A percentile compares a stretch with the other conserved stretches of the same genome.
Conservation (phyloP, 352 stramenopile species). For the Phytophthora capsici region DNA sequence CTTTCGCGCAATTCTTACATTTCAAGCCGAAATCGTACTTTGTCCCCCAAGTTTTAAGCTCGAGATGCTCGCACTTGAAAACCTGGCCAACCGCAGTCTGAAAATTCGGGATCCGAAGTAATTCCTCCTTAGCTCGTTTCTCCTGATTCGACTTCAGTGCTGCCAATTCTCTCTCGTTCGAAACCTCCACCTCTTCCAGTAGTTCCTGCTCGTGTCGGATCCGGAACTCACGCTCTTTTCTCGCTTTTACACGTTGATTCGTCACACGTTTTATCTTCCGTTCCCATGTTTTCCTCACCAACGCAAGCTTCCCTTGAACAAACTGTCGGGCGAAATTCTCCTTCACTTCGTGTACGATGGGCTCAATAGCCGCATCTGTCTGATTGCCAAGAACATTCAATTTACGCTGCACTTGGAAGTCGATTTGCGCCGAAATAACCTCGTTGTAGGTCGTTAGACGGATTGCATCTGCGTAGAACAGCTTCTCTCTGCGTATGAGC, state of each 20-base stretch:
- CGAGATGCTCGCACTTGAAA: conserved; percentile 60
- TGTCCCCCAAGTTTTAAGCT: conserved; percentile 71
- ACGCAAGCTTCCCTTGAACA: conserved; percentile 56
- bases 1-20: conserved; percentile 75
- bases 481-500: conserved; percentile 40
- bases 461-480: conserved; percentile 63
- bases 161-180: conserved; percentile 42
- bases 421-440: conserved; percentile 63
- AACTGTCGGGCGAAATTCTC: conserved; percentile 62
- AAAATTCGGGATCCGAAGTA: conserved; percentile 76
- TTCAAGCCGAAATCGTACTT: conserved; percentile 62
- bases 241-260: conserved; percentile 51
- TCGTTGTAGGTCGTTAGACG: conserved; percentile 76
- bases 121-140: conserved; percentile 32
- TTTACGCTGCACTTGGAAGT: conserved; percentile 67
- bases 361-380: conserved; percentile 5
- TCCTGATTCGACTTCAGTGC: conserved; percentile 40
- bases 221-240: conserved; percentile 53
- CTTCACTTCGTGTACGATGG: conserved; percentile 49
- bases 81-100: conserved; percentile 40
- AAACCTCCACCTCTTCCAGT: conserved; percentile 40
- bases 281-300: conserved; percentile 78
- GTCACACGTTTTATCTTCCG: conserved; percentile 59
- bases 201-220: conserved; percentile 63
- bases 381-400: conserved; percentile 41